Base-by-base conservation (phyloP, 768 basidiomycete genomes). In the Sporobolomyces pararoseus region DNA sequence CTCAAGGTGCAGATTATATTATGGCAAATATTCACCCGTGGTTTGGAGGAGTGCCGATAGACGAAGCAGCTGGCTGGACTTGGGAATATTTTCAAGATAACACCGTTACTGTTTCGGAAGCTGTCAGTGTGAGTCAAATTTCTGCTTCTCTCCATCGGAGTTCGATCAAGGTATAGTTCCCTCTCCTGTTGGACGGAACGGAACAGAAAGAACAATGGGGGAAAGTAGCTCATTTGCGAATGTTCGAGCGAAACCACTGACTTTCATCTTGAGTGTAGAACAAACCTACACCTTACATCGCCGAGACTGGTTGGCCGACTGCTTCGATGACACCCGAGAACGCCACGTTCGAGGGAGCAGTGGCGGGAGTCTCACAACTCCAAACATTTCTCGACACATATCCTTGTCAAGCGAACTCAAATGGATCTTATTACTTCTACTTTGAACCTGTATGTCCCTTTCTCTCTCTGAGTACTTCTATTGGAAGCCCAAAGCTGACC, bases 321-420 rank as follows among this genome's bases (percentile, higher is more conserved):
- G 67, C 61, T 19, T 73, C 76, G 14, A 75, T 78, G 75, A 77
- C 75, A 42, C 75, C 75, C 0, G 68, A 44, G 13, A 71, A 70
- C 31, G 37, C 61, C 23, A 73, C 75, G 0, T 19, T 57, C 35
- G 65, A 54, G 10, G 76, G 58, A 14, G 68, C 74, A 5, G 65
- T 70, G 4, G 71, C 72, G 0, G 68, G 70, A 1, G 63, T 75
- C 0, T 32, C 52, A 27, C 50, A 76, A 17, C 31, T 77, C 49
- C 79, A 97, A 85, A 85, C 78, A 23, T 99, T 90, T 84, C 77
- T 99, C 68, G 83, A 98, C 78, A 86, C 84, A 0, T 99, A 91
- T 74, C 86, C 93, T 12, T 99, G 95, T 76, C 84, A 86, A 77
- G 89, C 94, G 0, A 96, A 92, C 78, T 70, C 78, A 23, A 92